Percentiles rank a stretch among this genome's conserved stretches.
Conservation (phyloP, 1,284 basidiomycete species). For the Papiliotrema flavescens region DNA sequence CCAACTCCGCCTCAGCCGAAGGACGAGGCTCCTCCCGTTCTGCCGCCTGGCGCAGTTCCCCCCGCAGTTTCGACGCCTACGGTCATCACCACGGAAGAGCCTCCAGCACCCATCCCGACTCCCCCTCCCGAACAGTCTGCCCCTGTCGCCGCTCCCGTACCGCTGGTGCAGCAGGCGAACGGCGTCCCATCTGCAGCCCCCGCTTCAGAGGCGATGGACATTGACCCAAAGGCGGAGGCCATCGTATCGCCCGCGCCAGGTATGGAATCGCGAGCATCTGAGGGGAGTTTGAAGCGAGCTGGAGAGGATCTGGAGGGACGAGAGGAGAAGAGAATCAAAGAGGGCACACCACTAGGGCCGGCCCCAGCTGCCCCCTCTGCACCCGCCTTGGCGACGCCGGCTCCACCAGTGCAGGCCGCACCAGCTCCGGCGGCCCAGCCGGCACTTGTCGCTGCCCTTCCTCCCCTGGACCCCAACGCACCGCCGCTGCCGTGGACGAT, state of each 20-base stretch:
- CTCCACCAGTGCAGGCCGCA: background rate
- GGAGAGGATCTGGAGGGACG: slow-evolving; percentile 32
- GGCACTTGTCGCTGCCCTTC: background rate
- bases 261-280: slow-evolving; percentile 12
- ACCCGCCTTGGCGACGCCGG: slow-evolving; percentile 3
- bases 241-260: background rate
- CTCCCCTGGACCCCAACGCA: slow-evolving; percentile 6
- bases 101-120: background rate
- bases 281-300: slow-evolving; percentile 31
- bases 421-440: slow-evolving; percentile 3
- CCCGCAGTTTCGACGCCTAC: slow-evolving; percentile 30
- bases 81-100: slow-evolving; percentile 25
- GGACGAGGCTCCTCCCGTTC: slow-evolving; percentile 27
- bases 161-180: background rate
- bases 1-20: slow-evolving; percentile 23
- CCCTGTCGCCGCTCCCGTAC: background rate
- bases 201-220: slow-evolving; percentile 18
- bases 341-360: slow-evolving; percentile 12
- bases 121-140: background rate
- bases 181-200: slow-evolving; percentile 3
- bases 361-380: slow-evolving; percentile 3
- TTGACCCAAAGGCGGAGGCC: slow-evolving; percentile 20
- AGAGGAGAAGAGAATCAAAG: slow-evolving; percentile 37
- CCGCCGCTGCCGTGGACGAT: slow-evolving; percentile 17
- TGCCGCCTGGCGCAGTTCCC: slow-evolving; percentile 25